Conservation (phyloP, 192 early-diverging fungal species). For the Tieghemiomyces parasiticus region DNA sequence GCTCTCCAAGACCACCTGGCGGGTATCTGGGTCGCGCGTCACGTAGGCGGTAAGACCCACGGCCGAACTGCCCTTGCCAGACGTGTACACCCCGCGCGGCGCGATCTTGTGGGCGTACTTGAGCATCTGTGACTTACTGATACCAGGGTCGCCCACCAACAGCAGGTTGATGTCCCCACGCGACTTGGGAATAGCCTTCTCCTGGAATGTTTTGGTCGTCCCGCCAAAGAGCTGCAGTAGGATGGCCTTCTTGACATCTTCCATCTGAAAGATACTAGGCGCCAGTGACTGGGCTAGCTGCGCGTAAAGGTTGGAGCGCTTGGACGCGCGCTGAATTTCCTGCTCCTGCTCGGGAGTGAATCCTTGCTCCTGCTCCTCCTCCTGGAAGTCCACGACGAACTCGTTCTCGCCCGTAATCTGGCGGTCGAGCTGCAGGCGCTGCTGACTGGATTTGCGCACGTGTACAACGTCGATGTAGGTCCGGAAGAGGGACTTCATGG, state of each 20-base stretch:
- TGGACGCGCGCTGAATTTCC: slow-evolving; percentile 42
- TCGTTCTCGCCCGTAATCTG: slow-evolving; percentile 34
- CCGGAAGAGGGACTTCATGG: slow-evolving; percentile 81
- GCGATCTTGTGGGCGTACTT: slow-evolving; percentile 86
- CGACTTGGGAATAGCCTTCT: slow-evolving; percentile 45
- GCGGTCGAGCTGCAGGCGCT: slow-evolving; percentile 41
- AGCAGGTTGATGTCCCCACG: slow-evolving; percentile 90
- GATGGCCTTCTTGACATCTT: slow-evolving; percentile 96
- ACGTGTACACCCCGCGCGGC: slow-evolving; percentile 91
- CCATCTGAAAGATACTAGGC: slow-evolving; percentile 88
- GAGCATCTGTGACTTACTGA: slow-evolving; percentile 86
- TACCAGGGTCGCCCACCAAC: slow-evolving; percentile 94
- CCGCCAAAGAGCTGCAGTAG: slow-evolving; percentile 94
- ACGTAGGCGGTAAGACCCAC: slow-evolving; percentile 95
- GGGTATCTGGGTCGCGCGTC: slow-evolving; percentile 86
- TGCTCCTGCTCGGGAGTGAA: slow-evolving; percentile 37
- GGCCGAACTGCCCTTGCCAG: slow-evolving; percentile 91
- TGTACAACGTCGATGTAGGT: slow-evolving; percentile 95
- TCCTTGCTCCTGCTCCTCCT: slow-evolving; percentile 20
- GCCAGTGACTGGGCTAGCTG: slow-evolving; percentile 71
- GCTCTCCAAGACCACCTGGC: slow-evolving; percentile 89
- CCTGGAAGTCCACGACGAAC: slow-evolving; percentile 30
- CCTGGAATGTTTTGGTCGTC: slow-evolving; percentile 63
- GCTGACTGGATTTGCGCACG: slow-evolving; percentile 64
- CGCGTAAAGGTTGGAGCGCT: slow-evolving; percentile 61